Conservation (phyloP, 176 grass and related monocot species). For the Luzula sylvatica region DNA sequence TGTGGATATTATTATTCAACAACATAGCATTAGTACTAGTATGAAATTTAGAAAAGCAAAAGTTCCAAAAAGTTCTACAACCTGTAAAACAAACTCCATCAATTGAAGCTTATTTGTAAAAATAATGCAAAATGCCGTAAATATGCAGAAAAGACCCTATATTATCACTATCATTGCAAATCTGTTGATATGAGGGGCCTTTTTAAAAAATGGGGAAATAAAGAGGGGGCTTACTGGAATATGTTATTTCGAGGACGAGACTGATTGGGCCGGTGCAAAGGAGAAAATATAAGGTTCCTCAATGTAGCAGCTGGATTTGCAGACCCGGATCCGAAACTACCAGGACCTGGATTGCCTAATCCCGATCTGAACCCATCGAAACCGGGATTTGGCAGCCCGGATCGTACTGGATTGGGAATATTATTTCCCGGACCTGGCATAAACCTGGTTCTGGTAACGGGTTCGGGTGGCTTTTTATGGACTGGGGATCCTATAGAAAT, state of each 20-base stretch:
- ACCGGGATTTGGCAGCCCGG: conserved; percentile 34
- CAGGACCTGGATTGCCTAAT: conserved; percentile 4
- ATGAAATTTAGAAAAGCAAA: no score
- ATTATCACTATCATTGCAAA: conserved; percentile 1
- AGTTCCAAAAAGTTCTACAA: conserved; percentile 19
- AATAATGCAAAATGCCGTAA: not conserved
- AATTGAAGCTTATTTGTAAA: not conserved
- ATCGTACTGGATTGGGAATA: conserved; percentile 1
- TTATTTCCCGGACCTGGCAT: conserved; percentile 15
- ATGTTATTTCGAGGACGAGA: conserved; percentile 28
- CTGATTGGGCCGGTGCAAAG: conserved; percentile 37
- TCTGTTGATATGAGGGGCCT: not conserved
- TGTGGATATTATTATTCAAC: not conserved
- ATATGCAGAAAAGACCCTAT: not conserved
- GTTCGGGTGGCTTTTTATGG: no score
- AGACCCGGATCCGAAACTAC: conserved; percentile 35
- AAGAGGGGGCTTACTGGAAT: conserved; percentile 41
- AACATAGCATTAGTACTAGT: not conserved
- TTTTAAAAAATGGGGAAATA: not conserved
- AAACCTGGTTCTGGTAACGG: conserved; percentile 16
- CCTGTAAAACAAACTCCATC: conserved; percentile 33
- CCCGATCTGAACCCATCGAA: conserved; percentile 13
- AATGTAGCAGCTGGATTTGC: conserved; percentile 42
- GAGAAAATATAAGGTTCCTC: conserved; percentile 55
- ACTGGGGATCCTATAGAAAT: conserved; percentile 42